Evolutionary conservation across 139 green algal genomes (phyloP).

Genomic region (Coelastrella sp.): DNA sequence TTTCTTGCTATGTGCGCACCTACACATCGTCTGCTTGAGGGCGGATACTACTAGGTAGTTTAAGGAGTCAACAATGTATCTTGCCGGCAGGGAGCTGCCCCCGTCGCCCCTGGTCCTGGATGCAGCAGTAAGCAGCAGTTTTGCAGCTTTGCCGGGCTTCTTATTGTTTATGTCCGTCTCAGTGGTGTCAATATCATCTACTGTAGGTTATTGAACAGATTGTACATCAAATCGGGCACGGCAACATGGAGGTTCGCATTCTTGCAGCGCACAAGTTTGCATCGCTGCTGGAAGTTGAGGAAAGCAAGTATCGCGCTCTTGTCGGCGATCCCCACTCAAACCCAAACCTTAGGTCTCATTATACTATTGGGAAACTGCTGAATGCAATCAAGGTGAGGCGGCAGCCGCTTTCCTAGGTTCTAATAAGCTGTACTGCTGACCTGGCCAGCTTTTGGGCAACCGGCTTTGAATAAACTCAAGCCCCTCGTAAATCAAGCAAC

Average conservation of each 20-base stretch:
- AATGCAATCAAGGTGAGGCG: conserved; percentile 42
- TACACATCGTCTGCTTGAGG: background rate
- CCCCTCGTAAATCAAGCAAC: background rate
- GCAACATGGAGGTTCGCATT: conserved; percentile 20
- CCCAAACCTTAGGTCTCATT: conserved; percentile 33
- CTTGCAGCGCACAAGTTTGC: conserved; percentile 51
- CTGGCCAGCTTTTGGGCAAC: background rate
- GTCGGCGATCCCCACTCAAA: conserved; percentile 56
- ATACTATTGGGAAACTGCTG: conserved; percentile 55
- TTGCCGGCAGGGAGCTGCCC: conserved; percentile 34
- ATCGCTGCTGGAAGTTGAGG: conserved; percentile 54
- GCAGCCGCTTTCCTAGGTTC: no score
- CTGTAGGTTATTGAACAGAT: conserved; percentile 41
- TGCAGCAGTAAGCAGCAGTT: conserved; percentile 38
- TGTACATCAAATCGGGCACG: conserved; percentile 15
- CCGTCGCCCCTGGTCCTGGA: conserved; percentile 25
- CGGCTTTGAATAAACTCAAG: background rate
- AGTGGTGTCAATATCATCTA: no score
- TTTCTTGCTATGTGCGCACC: background rate
- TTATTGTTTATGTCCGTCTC: background rate
- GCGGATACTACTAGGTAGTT: background rate
- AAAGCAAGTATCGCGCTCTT: conserved; percentile 52
- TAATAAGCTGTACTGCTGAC: no score
- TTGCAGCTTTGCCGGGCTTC: background rate
- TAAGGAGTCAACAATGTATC: background rate